These are phyloP conservation scores for Populus hybrid DNA, from an alignment of 441 rosid species.

Conservation along the genomic window DNA sequence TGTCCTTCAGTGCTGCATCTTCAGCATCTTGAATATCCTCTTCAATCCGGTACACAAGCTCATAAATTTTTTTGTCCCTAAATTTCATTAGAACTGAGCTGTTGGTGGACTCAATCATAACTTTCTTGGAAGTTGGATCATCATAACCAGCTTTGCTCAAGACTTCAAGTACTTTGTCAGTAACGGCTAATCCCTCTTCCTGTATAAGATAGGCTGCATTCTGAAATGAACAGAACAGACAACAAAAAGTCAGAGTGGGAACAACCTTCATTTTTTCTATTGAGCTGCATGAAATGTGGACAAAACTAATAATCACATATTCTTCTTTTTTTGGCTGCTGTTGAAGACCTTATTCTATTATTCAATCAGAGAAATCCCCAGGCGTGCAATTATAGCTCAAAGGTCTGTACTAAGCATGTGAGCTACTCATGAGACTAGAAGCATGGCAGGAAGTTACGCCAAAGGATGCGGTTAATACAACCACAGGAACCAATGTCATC, in stretches of 20 bases:
- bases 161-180: slow-evolving; percentile 43
- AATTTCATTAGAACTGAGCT: slow-evolving; percentile 62
- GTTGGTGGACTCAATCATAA: slow-evolving; percentile 70
- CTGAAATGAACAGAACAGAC: slow-evolving; percentile 33
- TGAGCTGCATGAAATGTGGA: neutral
- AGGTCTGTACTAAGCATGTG: too few relatives aligned
- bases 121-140: slow-evolving; percentile 37
- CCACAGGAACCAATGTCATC: too few relatives aligned
- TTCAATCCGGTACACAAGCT: slow-evolving; percentile 59
- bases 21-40: slow-evolving; percentile 49
- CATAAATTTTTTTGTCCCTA: slow-evolving; percentile 41
- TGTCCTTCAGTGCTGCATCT: slow-evolving; percentile 43
- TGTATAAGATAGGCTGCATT: slow-evolving; percentile 62
- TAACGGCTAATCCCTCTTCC: slow-evolving; percentile 39
- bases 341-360: too few relatives aligned
- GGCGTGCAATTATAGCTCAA: too few relatives aligned
- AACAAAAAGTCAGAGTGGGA: neutral
- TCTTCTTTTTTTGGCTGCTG: neutral
- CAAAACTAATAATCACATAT: neutral
- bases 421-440: too few relatives aligned
- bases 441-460: too few relatives aligned
- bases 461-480: too few relatives aligned
- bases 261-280: neutral
- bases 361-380: too few relatives aligned
- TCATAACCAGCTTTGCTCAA: slow-evolving; percentile 52